These are phyloP conservation scores for Exophiala phaeomuriformis DNA, from an alignment of 2,329 filamentous ascomycete genomes.

Conservation along the genomic window DNA sequence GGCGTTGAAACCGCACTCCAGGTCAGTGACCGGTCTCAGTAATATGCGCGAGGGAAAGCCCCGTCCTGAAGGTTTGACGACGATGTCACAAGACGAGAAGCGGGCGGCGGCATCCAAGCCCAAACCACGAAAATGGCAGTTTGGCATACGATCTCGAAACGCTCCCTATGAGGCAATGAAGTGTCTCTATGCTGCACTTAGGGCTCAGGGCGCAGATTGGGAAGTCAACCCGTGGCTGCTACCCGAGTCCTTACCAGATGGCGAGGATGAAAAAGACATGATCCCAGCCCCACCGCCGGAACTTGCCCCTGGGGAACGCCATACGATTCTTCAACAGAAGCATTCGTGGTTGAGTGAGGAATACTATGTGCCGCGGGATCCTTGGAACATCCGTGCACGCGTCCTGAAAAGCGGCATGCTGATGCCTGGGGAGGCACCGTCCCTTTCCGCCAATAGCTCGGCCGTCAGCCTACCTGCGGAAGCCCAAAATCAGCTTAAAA, in stretches of 20 bases:
- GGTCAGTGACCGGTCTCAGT: constrained; percentile 62
- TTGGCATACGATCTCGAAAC: constrained; percentile 91
- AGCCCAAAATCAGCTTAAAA: constrained; percentile 29
- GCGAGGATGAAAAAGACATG: constrained; percentile 23
- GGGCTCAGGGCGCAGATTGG: constrained; percentile 84
- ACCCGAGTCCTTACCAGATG: constrained; percentile 15
- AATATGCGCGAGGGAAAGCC: constrained; percentile 47
- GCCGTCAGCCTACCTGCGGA: constrained; percentile 30
- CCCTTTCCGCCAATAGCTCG: constrained; percentile 44
- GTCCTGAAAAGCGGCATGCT: constrained; percentile 76
- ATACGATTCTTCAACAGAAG: constrained; percentile 37
- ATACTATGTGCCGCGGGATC: constrained; percentile 84
- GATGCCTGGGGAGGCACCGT: constrained; percentile 44
- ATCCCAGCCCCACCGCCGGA: constrained; percentile 31
- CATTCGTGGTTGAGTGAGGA: constrained; percentile 45
- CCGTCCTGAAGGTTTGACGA: constrained; percentile 50
- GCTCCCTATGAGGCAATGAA: constrained; percentile 88
- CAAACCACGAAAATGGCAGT: constrained; percentile 90
- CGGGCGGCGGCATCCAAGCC: constrained; percentile 36
- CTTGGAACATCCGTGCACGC: constrained; percentile 88
- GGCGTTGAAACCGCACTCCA: constrained; percentile 76
- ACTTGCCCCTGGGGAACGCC: constrained; percentile 28
- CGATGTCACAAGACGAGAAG: constrained; percentile 42
- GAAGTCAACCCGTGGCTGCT: constrained; percentile 38
- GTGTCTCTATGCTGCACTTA: constrained; percentile 87